These are phyloP conservation scores for Cylindrotheca fusiformis DNA, from an alignment of 108 stramenopile species.

Conservation along the genomic window DNA sequence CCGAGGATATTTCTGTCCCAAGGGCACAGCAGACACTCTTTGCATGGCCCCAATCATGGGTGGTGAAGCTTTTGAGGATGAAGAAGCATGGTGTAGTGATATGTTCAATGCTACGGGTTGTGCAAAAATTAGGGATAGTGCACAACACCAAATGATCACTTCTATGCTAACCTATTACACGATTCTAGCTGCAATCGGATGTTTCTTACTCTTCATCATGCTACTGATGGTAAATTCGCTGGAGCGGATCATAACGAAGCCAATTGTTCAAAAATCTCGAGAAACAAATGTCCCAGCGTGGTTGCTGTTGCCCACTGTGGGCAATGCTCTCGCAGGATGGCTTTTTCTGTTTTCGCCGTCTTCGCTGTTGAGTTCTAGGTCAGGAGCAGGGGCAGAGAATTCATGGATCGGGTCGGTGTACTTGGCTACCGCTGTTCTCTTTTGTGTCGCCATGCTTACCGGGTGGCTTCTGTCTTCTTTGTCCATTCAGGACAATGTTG, in stretches of 20 bases:
- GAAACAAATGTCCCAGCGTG: constrained; percentile 82
- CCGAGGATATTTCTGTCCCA: constrained; percentile 45
- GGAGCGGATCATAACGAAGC: constrained; percentile 72
- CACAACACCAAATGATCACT: constrained; percentile 39
- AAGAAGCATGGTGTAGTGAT: constrained; percentile 55
- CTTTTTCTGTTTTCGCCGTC: constrained; percentile 49
- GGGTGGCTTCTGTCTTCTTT: constrained; percentile 58
- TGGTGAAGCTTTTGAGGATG: constrained; percentile 34
- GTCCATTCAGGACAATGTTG: constrained; percentile 61
- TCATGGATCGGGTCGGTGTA: constrained; percentile 63
- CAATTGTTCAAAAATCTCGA: constrained; percentile 81
- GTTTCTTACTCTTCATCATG: constrained; percentile 40
- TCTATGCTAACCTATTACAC: constrained; percentile 30
- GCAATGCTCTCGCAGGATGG: constrained; percentile 48
- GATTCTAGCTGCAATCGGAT: constrained; percentile 24
- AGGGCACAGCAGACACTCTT: constrained; percentile 44
- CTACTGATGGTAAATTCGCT: constrained; percentile 56
- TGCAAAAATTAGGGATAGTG: constrained; percentile 47
- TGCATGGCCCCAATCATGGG: constrained; percentile 64
- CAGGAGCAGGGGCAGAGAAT: constrained; percentile 24
- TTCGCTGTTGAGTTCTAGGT: constrained; percentile 32
- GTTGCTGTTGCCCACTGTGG: constrained; percentile 65
- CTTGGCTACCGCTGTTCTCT: constrained; percentile 51
- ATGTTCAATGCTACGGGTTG: constrained; percentile 57
- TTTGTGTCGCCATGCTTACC: constrained; percentile 51